These are phyloP conservation scores for Phytopythium sindhum DNA, from an alignment of 352 stramenopile species.

Conservation along the genomic window DNA sequence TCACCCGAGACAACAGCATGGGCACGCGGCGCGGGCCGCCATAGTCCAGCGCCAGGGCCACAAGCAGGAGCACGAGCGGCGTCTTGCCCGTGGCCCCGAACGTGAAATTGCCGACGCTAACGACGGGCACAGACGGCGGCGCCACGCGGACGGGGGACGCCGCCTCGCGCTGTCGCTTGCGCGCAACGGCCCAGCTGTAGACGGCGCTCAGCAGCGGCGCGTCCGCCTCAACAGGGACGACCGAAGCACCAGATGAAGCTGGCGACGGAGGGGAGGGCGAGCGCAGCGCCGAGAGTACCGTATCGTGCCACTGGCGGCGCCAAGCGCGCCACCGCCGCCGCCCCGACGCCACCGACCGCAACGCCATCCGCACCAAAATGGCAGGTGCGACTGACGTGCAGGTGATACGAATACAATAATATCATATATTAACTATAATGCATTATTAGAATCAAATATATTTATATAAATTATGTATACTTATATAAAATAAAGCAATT, in stretches of 20 bases:
- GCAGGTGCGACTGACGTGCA: too few species aligned
- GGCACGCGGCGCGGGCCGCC: constrained; percentile 14
- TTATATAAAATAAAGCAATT: too few species aligned
- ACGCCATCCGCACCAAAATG: not conserved
- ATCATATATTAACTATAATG: too few species aligned
- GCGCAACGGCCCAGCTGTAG: constrained; percentile 30
- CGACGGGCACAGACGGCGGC: constrained; percentile 29
- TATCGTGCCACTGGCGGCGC: constrained; percentile 24
- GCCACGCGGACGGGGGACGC: constrained; percentile 20
- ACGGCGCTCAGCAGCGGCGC: constrained; percentile 35
- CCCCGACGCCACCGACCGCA: not conserved
- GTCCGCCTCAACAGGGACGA: constrained; percentile 1
- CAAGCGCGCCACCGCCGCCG: constrained; percentile 17
- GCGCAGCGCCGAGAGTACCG: constrained; percentile 29
- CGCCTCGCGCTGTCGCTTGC: constrained; percentile 29
- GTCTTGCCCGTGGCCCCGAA: constrained; percentile 78
- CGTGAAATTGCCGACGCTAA: constrained; percentile 72
- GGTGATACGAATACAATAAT: too few species aligned
- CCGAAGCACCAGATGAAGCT: too few species aligned
- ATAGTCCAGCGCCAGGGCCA: constrained; percentile 16
- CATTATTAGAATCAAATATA: too few species aligned
- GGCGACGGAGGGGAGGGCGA: constrained; percentile 10
- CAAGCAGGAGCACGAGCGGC: constrained; percentile 48
- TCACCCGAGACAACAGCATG: constrained; percentile 50
- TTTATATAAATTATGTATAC: too few species aligned